Percentiles rank a stretch among this genome's conserved stretches.
These are phyloP conservation scores for Mycena belliarum DNA, from an alignment of 768 basidiomycete species.

Conservation along the genomic window DNA sequence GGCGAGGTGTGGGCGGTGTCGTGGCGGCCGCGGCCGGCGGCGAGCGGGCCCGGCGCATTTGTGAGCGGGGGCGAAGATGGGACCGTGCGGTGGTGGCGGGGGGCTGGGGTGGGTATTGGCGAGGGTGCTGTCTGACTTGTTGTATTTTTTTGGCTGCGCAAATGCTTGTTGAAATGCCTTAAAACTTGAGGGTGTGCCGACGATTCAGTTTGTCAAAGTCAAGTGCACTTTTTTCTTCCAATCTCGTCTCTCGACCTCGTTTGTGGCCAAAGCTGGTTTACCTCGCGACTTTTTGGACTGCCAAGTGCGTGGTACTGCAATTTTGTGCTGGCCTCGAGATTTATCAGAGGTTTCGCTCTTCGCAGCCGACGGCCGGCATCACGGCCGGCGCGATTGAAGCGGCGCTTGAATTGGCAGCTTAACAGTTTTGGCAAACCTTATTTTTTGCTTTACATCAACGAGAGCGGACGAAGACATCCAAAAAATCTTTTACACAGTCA, in stretches of 20 bases:
- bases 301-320: too few species aligned
- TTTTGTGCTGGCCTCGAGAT: too few species aligned
- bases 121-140: conserved; percentile 10
- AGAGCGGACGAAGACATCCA: conserved; percentile 92
- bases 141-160: too few species aligned
- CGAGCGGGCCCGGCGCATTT: conserved; percentile 62
- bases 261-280: too few species aligned
- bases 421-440: conserved; percentile 24
- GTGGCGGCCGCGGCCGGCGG: conserved; percentile 69
- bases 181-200: too few species aligned
- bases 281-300: too few species aligned
- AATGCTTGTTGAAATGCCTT: too few species aligned
- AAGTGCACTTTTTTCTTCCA: too few species aligned
- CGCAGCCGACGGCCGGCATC: not conserved
- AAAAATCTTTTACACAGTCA: conserved; percentile 27
- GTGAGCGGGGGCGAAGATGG: conserved; percentile 80
- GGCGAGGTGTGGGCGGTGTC: conserved; percentile 85
- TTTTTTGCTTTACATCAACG: conserved; percentile 85
- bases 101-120: conserved; percentile 59
- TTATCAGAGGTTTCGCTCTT: too few species aligned
- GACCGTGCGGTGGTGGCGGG: conserved; percentile 74
- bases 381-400: conserved; percentile 26
- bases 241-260: too few species aligned
- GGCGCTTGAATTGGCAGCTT: conserved; percentile 49
- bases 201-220: too few species aligned